A percentile compares a stretch with the other conserved stretches of the same genome.
These are phyloP conservation scores for Cutaneotrichosporon sp. DNA, from an alignment of 1,284 basidiomycete species.

Conservation along the genomic window DNA sequence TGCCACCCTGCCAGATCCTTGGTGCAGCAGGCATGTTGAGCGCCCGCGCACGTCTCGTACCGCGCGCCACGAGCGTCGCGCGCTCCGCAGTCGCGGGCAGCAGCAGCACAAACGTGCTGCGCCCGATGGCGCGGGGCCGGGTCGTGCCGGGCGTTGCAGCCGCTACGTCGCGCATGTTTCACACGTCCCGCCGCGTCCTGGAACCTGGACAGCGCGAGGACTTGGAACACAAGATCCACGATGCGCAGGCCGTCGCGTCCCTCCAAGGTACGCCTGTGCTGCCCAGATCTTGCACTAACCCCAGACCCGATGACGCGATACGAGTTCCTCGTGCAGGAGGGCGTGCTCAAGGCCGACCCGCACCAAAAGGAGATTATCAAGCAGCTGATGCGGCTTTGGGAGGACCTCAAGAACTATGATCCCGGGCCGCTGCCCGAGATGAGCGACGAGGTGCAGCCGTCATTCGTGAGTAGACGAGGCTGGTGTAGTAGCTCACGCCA, in stretches of 20 bases:
- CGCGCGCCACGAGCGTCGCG: background rate
- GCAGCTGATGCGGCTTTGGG: slow-evolving; percentile 73
- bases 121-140: too few relatives aligned
- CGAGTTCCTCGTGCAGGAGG: slow-evolving; percentile 64
- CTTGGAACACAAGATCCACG: slow-evolving; percentile 10
- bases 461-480: slow-evolving; percentile 23
- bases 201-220: slow-evolving; percentile 5
- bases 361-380: slow-evolving; percentile 80
- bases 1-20: slow-evolving; percentile 9
- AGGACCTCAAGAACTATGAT: slow-evolving; percentile 64
- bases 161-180: slow-evolving; percentile 3
- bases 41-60: too few relatives aligned
- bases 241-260: slow-evolving; percentile 15
- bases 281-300: background rate
- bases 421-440: slow-evolving; percentile 59
- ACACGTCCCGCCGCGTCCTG: background rate
- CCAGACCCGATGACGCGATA: slow-evolving; percentile 57
- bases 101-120: too few relatives aligned
- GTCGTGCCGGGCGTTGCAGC: too few relatives aligned
- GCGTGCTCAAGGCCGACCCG: slow-evolving; percentile 67
- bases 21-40: too few relatives aligned
- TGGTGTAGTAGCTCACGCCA: slow-evolving; percentile 9
- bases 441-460: slow-evolving; percentile 35
- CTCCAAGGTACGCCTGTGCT: slow-evolving; percentile 11
- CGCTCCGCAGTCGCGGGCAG: background rate